Evolutionary conservation across 495 filamentous ascomycete genomes (phyloP).

Genomic region (Xylaria venustula): DNA sequence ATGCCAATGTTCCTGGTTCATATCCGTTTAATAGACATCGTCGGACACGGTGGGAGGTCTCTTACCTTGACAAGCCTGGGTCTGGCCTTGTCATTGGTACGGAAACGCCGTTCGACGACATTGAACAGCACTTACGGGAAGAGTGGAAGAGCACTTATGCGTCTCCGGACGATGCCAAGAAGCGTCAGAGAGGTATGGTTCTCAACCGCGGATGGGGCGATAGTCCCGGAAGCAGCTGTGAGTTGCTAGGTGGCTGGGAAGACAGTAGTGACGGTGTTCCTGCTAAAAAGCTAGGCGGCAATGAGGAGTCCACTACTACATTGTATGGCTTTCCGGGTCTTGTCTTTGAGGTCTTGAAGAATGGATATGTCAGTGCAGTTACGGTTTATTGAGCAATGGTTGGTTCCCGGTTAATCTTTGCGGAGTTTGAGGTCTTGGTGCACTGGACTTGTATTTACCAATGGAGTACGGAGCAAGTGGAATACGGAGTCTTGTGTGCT

Average conservation of each 20-base stretch:
- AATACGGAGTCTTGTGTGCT: background rate
- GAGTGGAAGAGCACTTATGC: constrained; percentile 68
- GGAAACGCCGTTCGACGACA: constrained; percentile 71
- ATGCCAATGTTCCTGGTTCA: constrained; percentile 91
- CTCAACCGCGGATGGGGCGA: constrained; percentile 88
- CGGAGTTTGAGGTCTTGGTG: background rate
- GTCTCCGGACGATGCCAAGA: constrained; percentile 58
- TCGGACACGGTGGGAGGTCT: constrained; percentile 81
- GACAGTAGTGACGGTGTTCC: constrained; percentile 54
- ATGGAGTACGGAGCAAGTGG: background rate
- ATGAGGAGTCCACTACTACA: constrained; percentile 75
- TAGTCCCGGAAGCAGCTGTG: constrained; percentile 85
- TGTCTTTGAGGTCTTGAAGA: constrained; percentile 94
- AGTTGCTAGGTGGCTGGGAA: constrained; percentile 88
- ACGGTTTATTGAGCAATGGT: constrained; percentile 66
- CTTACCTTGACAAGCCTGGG: constrained; percentile 45
- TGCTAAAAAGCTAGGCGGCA: constrained; percentile 47
- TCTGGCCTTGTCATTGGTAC: constrained; percentile 54
- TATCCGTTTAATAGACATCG: constrained; percentile 96
- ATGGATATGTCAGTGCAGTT: constrained; percentile 80
- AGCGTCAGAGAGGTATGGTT: constrained; percentile 76
- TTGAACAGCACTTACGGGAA: constrained; percentile 64
- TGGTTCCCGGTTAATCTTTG: background rate
- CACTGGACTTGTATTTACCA: background rate
- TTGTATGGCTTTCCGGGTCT: constrained; percentile 92